Percentiles rank a stretch among this genome's conserved stretches.
Evolutionary conservation across 768 basidiomycete species (phyloP).

Genomic region (Lactarius indigo): DNA sequence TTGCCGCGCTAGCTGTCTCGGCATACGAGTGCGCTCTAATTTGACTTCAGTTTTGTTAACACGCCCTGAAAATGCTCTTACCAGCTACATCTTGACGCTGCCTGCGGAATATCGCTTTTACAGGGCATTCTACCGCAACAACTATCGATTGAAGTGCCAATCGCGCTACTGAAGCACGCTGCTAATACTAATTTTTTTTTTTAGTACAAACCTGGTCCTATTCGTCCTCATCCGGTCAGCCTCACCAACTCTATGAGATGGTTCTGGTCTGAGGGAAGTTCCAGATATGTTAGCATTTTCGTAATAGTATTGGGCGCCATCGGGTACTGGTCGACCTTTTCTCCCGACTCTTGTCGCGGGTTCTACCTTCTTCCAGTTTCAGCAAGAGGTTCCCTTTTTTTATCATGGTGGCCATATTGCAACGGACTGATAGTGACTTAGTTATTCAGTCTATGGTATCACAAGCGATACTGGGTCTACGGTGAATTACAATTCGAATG

Average conservation of each 20-base stretch:
- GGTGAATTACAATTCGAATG: constrained; percentile 36
- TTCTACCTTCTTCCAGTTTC: constrained; percentile 53
- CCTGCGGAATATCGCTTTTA: constrained; percentile 21
- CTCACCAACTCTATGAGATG: not conserved
- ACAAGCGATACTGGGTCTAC: constrained; percentile 58
- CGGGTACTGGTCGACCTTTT: constrained; percentile 57
- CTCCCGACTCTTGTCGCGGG: constrained; percentile 39
- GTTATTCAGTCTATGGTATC: constrained; percentile 65
- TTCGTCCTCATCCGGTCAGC: constrained; percentile 18
- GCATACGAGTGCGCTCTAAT: constrained; percentile 10
- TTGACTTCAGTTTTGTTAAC: not conserved
- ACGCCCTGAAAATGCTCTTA: not conserved
- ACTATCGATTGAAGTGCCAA: not conserved
- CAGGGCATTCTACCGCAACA: constrained; percentile 2
- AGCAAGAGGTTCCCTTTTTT: constrained; percentile 54
- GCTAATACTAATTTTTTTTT: not conserved
- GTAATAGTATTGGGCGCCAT: constrained; percentile 50
- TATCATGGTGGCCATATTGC: not conserved
- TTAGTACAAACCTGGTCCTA: constrained; percentile 3
- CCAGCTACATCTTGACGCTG: constrained; percentile 16
- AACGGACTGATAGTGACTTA: constrained; percentile 28
- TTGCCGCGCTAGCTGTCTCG: constrained; percentile 12
- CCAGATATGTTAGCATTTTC: constrained; percentile 44
- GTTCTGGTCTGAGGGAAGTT: not conserved
- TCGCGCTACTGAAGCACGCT: not conserved